Evolutionary conservation across 192 early-diverging fungal genomes (phyloP).

Genomic region (Cetraspora pellucida): DNA sequence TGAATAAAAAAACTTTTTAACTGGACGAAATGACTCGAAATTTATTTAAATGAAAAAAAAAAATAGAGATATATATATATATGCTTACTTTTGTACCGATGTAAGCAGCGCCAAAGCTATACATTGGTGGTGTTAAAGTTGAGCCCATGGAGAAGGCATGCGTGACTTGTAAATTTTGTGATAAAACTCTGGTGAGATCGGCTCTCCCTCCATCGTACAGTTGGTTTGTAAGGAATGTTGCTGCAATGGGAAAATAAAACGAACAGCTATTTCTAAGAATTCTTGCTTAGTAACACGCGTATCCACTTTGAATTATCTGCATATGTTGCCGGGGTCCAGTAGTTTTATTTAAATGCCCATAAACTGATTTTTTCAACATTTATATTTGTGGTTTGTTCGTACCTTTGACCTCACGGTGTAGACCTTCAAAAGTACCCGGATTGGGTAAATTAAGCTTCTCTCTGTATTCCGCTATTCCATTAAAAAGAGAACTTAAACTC

Average conservation of each 20-base stretch:
- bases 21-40: not conserved
- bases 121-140: slow-evolving; percentile 76
- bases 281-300: not conserved
- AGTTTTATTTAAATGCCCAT: too few species aligned
- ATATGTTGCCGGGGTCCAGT: too few species aligned
- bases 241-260: slow-evolving; percentile 41
- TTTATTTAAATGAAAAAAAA: not conserved
- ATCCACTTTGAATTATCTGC: not conserved
- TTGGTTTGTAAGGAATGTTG: slow-evolving; percentile 81
- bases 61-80: slow-evolving; percentile 34
- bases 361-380: too few species aligned
- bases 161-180: slow-evolving; percentile 91
- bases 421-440: slow-evolving; percentile 80
- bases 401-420: slow-evolving; percentile 84
- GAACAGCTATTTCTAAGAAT: not conserved
- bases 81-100: slow-evolving; percentile 68
- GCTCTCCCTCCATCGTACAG: slow-evolving; percentile 95
- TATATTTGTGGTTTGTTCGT: slow-evolving; percentile 28
- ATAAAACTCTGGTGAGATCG: slow-evolving; percentile 90
- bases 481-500: slow-evolving; percentile 21
- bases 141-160: slow-evolving; percentile 91
- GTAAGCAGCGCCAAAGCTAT: slow-evolving; percentile 91
- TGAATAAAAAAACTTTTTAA: not conserved
- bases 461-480: slow-evolving; percentile 39
- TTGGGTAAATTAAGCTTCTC: slow-evolving; percentile 64